phyloP scores from a whole-genome alignment of 2,329 filamentous ascomycete species.

The Fusarium haematococcum region DNA sequence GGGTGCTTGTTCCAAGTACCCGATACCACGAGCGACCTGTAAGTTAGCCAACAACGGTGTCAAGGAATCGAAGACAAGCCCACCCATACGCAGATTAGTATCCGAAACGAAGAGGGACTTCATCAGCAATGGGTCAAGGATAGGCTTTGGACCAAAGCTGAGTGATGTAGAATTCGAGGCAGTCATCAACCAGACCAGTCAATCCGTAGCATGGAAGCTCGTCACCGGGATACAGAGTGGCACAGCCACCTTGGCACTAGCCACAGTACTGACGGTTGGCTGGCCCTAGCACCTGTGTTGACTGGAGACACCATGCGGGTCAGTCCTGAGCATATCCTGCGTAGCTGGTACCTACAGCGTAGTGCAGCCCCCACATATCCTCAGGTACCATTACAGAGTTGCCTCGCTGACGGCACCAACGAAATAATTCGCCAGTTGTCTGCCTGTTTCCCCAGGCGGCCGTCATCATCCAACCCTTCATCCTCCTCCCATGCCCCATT shows the following conservation, averaged over 20 bases:
- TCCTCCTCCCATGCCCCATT: constrained; percentile 33
- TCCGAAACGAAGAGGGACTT: not conserved
- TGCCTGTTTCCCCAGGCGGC: constrained; percentile 32
- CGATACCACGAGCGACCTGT: not conserved
- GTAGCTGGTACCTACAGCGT: not conserved
- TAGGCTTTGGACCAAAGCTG: not conserved
- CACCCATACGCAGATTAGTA: not conserved
- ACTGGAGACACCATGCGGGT: not conserved
- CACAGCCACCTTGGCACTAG: not conserved
- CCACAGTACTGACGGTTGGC: not conserved
- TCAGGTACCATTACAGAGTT: constrained; percentile 7
- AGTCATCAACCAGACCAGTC: not conserved
- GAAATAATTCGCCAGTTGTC: constrained; percentile 22
- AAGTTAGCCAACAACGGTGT: not conserved
- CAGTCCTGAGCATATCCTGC: not conserved
- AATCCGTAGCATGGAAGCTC: not conserved
- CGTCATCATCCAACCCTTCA: constrained; percentile 34
- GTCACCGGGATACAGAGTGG: not conserved
- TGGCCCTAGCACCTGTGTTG: not conserved
- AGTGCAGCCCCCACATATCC: not conserved
- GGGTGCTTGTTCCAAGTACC: not conserved
- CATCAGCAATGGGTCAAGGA: not conserved
- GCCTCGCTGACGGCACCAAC: constrained; percentile 36
- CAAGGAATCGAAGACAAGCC: not conserved
- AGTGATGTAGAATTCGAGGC: not conserved